Evolutionary conservation across 495 filamentous ascomycete genomes (phyloP), one percentile per base, ranked within the genome.

Genomic region (Penicillium psychrofluorescens): DNA sequence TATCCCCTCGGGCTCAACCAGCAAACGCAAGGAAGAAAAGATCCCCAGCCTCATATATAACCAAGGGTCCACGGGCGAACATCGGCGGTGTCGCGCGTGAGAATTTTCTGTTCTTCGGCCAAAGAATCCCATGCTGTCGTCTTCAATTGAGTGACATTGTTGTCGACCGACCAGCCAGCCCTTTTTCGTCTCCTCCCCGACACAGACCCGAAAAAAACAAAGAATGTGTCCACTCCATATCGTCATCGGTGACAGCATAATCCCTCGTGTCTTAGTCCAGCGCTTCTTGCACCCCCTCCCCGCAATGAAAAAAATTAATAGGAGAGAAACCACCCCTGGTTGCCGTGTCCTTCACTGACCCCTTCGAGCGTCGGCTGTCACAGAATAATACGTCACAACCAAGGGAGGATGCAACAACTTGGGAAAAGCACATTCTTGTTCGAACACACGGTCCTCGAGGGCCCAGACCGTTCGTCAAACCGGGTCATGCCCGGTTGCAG

Each of bases 171-270:
- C 4, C 22, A 22, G 22, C 22, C 22, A 22, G 22, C 7, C 4
- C 32, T 4, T 34, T 34, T 34, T 34, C 2, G 32, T 34, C 5
- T 33, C 32, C n/a, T 34, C 7, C 32, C n/a, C 32, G 9, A 12
- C 10, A 11, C 32, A 34, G 32, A 34, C 32, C 32, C n/a, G n/a
- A 6, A 34, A 10, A 10, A 34, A 12, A 0, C 1, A 34, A 34
- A 34, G n/a, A 34, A 34, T 2, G 32, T 34, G 9, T 10, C 12
- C 35, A 34, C 39, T 35, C 36, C 35, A 35, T 35, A 48, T 51
- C 56, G 56, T 59, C 56, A 59, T 56, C 56, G 56, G 56, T 56
- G 50, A 56, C 53, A 56, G 53, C 56, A 59, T 55, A 39, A 38
- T 46, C 16, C 28, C 35, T 48, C 8, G 42, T 49, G 48, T 55